These are phyloP conservation scores for Pseudonitzschia multiseries DNA, from an alignment of 108 stramenopile species.

Conservation along the genomic window DNA sequence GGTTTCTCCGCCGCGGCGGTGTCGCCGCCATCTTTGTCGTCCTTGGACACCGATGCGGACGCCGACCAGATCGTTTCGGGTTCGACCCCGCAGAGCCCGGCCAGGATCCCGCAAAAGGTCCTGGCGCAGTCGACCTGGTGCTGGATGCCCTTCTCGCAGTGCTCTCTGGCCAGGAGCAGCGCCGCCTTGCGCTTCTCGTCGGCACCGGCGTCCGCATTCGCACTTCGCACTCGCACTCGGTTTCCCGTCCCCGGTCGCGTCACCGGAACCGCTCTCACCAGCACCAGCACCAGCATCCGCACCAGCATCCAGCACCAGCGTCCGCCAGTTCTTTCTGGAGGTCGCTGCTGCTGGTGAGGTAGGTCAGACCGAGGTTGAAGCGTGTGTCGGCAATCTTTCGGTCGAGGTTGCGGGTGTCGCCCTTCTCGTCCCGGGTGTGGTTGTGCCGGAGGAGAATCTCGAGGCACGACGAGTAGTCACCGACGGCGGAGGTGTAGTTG, in stretches of 20 bases:
- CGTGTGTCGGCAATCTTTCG: constrained; percentile 75
- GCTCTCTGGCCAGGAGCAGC: constrained; percentile 35
- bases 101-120: constrained; percentile 61
- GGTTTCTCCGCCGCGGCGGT: not conserved
- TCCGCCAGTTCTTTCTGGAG: constrained; percentile 28
- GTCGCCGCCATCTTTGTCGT: not conserved
- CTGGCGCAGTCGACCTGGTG: constrained; percentile 64
- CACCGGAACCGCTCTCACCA: too few species aligned
- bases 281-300: too few species aligned
- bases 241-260: constrained; percentile 7
- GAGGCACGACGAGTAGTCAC: constrained; percentile 62
- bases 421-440: constrained; percentile 17
- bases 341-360: constrained; percentile 32
- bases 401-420: constrained; percentile 37
- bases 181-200: not conserved
- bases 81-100: constrained; percentile 59
- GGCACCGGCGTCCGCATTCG: constrained; percentile 4
- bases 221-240: constrained; percentile 6
- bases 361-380: constrained; percentile 63
- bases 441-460: constrained; percentile 30
- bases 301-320: too few species aligned
- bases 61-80: constrained; percentile 37
- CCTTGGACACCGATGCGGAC: not conserved
- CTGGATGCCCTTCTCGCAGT: constrained; percentile 42
- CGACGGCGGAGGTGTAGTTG: constrained; percentile 48